Evolutionary conservation across 495 filamentous ascomycete genomes (phyloP), one percentile per base, ranked within the genome.

Genomic region (Daldinia loculata): DNA sequence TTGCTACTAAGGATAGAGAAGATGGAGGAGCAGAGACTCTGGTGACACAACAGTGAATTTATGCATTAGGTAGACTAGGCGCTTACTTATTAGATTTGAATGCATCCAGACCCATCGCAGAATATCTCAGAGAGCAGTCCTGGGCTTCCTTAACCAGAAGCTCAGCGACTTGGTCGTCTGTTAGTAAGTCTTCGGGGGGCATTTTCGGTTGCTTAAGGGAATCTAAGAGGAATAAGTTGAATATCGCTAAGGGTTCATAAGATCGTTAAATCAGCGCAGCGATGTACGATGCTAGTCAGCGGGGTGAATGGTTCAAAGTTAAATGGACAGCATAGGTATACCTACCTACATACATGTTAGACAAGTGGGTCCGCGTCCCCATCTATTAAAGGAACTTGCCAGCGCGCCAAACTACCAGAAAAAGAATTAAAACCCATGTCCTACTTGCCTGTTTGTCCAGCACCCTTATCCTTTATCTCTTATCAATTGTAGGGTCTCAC

Each of bases 111-210:
- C 93, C 93, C 66, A 92, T 82, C 4, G 87, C 74, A 0, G 91
- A 89, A 76, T 96, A 97, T 72, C 87, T 90, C 36, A 89, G 80
- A n/a, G 89, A 90, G 34, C 77, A 80, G 24, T 88, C 86, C 56
- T 83, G 86, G 17, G 93, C 93, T 76, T 96, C 93, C 32, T 88
- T 87, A 52, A 89, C 87, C 41, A 97, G 81, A 14, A 95, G 79
- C 53, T 86, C 83, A 12, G 93, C 92, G 52, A 95, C 89, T 67
- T 92, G 91, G 53, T 92, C 89, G 78, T 97, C 91, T 57, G 89
- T 88, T 19, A 86, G 64, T n/a, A 82, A 69, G 2, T 82, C 82
- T 58, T 82, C 74, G 29, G 80, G 78, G 19, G 75, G 72, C 79
- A 74, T 79, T 2, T 76, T 74, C 7, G 22, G 4, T 48, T 48